Conservation (phyloP, 371 early-diverging fungal species). For the Mucor irregularis region DNA sequence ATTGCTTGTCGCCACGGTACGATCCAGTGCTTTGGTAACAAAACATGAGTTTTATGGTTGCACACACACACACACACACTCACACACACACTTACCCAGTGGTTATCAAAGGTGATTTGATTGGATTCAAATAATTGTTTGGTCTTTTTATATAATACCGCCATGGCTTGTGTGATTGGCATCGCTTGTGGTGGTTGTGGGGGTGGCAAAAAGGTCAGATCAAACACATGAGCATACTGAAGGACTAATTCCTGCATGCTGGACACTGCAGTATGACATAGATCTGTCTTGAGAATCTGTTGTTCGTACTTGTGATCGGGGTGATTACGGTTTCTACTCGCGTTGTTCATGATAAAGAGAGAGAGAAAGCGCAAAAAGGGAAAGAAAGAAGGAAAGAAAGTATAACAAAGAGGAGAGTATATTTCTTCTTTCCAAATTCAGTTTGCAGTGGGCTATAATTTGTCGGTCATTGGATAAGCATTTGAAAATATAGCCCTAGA, state of each 20-base stretch:
- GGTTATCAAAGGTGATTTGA: slow-evolving; percentile 35
- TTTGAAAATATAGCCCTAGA: no score
- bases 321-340: slow-evolving; percentile 29
- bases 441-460: no score
- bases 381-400: background rate
- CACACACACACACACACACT: no score
- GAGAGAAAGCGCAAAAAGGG: no score
- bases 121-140: slow-evolving; percentile 16
- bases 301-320: slow-evolving; percentile 38
- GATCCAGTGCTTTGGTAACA: slow-evolving; percentile 23
- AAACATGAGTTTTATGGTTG: background rate
- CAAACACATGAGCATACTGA: slow-evolving; percentile 28
- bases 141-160: slow-evolving; percentile 29
- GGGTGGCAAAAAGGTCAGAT: slow-evolving; percentile 22
- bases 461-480: no score
- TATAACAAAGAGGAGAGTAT: no score
- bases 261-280: slow-evolving; percentile 26
- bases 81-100: slow-evolving; percentile 45
- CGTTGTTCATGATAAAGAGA: slow-evolving; percentile 21
- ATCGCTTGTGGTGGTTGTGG: background rate
- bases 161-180: slow-evolving; percentile 17
- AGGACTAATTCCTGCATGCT: slow-evolving; percentile 27
- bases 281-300: slow-evolving; percentile 44
- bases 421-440: no score
- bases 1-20: slow-evolving; percentile 42